These are phyloP conservation scores for Aspergillus spinulosporus DNA, from an alignment of 2,329 filamentous ascomycete genomes.

Conservation along the genomic window DNA sequence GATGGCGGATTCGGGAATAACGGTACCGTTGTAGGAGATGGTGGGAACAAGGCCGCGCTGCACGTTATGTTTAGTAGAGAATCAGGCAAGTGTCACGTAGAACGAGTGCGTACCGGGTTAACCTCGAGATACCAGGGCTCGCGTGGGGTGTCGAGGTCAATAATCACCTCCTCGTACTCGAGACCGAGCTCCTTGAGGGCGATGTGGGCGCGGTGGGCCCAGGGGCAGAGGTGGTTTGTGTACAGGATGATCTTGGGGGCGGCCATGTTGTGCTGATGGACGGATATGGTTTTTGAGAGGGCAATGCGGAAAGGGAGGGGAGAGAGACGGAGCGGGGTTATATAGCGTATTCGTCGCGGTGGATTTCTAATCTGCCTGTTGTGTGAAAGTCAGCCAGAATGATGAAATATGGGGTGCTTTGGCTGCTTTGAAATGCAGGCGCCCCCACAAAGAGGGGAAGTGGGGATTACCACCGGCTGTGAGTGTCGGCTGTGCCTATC, in stretches of 20 bases:
- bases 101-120: constrained; percentile 58
- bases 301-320: not conserved
- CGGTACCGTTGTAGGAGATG: constrained; percentile 67
- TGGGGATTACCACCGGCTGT: not conserved
- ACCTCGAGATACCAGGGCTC: constrained; percentile 72
- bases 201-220: constrained; percentile 75
- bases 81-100: not conserved
- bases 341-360: not conserved
- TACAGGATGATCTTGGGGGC: constrained; percentile 63
- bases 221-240: constrained; percentile 70
- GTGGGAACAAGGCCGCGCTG: constrained; percentile 72
- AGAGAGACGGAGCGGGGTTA: not conserved
- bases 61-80: not conserved
- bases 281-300: not conserved
- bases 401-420: constrained; percentile 5
- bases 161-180: constrained; percentile 68
- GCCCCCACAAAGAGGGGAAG: not conserved
- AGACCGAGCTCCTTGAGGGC: constrained; percentile 66
- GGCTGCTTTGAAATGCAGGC: not conserved
- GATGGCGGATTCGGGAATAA: constrained; percentile 72
- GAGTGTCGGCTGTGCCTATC: not conserved
- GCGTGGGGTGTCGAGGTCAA: constrained; percentile 69
- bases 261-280: constrained; percentile 27
- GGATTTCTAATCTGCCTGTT: constrained; percentile 9
- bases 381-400: not conserved